Evolutionary conservation across 1,284 basidiomycete species (phyloP).

Genomic region (Ustilago shanxiensis): DNA sequence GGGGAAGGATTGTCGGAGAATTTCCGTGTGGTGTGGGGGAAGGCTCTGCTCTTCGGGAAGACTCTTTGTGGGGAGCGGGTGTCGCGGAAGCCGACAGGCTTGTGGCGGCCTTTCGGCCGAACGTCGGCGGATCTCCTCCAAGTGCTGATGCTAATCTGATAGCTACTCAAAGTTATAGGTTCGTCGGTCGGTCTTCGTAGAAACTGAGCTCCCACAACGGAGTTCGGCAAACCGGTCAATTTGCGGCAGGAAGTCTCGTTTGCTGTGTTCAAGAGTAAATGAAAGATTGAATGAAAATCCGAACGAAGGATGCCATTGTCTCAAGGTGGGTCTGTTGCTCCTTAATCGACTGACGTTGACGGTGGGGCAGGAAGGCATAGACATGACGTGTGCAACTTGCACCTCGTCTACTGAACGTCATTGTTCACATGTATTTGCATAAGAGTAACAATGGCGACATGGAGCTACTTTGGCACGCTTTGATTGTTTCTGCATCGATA

Average conservation of each 20-base stretch:
- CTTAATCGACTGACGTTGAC: not conserved
- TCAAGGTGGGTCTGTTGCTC: too few species aligned
- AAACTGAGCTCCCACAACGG: not conserved
- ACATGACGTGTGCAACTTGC: not conserved
- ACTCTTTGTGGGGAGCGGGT: not conserved
- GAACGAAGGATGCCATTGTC: too few species aligned
- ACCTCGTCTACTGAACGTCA: not conserved
- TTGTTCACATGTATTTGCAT: not conserved
- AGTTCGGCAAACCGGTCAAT: not conserved
- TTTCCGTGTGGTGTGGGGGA: not conserved
- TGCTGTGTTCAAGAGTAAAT: too few species aligned
- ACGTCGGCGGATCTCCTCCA: constrained; percentile 11
- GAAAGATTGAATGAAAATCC: too few species aligned
- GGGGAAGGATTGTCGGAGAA: not conserved
- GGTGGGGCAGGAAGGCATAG: not conserved
- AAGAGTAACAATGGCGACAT: not conserved
- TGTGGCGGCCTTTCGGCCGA: constrained; percentile 12
- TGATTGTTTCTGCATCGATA: not conserved
- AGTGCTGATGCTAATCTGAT: not conserved
- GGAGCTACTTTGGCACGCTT: not conserved
- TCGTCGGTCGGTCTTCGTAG: not conserved
- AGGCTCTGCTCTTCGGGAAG: too few species aligned
- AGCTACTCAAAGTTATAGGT: not conserved
- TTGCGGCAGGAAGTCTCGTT: too few species aligned
- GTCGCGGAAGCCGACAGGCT: not conserved